Evolutionary conservation across 2,329 filamentous ascomycete genomes (phyloP).

Genomic region (Helminthosporium solani): DNA sequence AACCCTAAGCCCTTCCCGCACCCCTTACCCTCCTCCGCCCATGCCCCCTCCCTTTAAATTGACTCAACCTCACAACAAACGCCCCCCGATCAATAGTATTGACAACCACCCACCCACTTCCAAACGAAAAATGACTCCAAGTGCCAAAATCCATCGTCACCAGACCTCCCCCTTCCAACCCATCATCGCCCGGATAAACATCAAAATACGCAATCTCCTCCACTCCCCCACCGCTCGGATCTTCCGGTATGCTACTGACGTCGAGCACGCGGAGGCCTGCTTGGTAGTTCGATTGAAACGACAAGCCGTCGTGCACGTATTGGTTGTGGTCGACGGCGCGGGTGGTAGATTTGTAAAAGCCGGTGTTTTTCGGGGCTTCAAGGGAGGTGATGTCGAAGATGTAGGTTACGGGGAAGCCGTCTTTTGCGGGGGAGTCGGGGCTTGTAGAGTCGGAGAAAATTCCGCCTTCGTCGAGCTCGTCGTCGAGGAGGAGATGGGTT

Average conservation of each 20-base stretch:
- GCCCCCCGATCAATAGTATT: constrained; percentile 52
- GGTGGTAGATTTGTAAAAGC: constrained; percentile 44
- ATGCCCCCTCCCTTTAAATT: constrained; percentile 20
- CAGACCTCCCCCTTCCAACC: constrained; percentile 35
- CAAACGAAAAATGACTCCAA: constrained; percentile 47
- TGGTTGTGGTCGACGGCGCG: constrained; percentile 50
- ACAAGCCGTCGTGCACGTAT: constrained; percentile 44
- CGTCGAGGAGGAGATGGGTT: constrained; percentile 40
- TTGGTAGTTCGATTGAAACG: constrained; percentile 49
- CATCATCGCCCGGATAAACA: constrained; percentile 45
- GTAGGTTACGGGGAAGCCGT: constrained; percentile 41
- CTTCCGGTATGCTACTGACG: constrained; percentile 42
- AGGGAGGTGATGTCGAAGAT: constrained; percentile 42
- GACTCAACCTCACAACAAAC: constrained; percentile 37
- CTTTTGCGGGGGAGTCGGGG: constrained; percentile 28
- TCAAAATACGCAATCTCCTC: constrained; percentile 49
- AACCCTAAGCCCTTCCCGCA: not conserved
- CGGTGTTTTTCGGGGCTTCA: constrained; percentile 40
- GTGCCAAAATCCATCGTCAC: constrained; percentile 45
- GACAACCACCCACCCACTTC: constrained; percentile 47
- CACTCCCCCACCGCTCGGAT: constrained; percentile 40
- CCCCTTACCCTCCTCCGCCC: constrained; percentile 21
- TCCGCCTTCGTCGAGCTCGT: constrained; percentile 43
- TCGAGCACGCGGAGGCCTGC: constrained; percentile 47
- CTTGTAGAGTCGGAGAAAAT: constrained; percentile 27